These are phyloP conservation scores for Ganoderma meredithae DNA, from an alignment of 1,284 basidiomycete species.

Conservation along the genomic window DNA sequence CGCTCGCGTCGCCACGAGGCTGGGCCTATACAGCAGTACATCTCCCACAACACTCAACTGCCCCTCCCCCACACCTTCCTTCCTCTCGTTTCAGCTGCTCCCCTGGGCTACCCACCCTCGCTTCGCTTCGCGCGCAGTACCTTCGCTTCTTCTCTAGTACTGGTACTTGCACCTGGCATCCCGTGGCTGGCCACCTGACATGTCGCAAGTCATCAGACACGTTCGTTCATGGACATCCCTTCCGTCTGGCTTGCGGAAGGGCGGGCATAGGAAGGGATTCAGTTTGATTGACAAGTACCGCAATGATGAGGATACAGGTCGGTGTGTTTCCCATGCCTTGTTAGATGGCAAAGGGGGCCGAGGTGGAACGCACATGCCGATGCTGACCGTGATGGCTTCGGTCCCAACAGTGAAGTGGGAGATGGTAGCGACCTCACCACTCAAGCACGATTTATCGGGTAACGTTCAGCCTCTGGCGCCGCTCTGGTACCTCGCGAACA, in stretches of 20 bases:
- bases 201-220: constrained; percentile 11
- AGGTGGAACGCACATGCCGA: neutral
- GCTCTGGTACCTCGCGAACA: constrained; percentile 5
- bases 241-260: constrained; percentile 10
- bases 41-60: constrained; percentile 3
- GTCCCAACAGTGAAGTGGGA: constrained; percentile 15
- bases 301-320: constrained; percentile 1
- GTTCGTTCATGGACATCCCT: constrained; percentile 11
- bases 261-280: constrained; percentile 9
- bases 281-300: constrained; percentile 10
- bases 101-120: neutral
- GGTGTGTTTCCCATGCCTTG: neutral
- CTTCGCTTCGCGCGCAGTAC: constrained; percentile 7
- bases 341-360: neutral
- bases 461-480: neutral
- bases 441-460: neutral
- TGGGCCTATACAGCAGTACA: neutral
- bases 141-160: neutral
- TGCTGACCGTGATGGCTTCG: neutral
- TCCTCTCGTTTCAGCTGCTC: neutral
- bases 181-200: constrained; percentile 9
- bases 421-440: constrained; percentile 8
- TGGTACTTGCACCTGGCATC: constrained; percentile 8
- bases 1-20: neutral
- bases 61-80: constrained; percentile 1